A percentile compares a stretch with the other conserved stretches of the same genome.
These are phyloP conservation scores for Leptoxyphium fumago DNA, from an alignment of 2,329 filamentous ascomycete genomes.

Conservation along the genomic window DNA sequence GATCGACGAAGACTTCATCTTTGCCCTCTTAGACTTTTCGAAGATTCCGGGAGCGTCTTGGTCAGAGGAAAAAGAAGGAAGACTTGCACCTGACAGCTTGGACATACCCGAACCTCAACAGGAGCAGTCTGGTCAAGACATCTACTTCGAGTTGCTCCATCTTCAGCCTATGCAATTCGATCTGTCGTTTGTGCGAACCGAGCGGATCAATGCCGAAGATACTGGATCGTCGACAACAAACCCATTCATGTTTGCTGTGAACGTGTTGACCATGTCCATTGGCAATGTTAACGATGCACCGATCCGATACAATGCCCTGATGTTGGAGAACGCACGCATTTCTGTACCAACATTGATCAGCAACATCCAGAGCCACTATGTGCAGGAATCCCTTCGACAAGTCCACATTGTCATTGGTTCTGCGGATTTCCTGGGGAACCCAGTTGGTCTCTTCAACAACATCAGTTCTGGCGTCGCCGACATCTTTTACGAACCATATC, in stretches of 20 bases:
- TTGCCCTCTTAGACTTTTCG: constrained; percentile 84
- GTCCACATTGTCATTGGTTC: constrained; percentile 95
- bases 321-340: constrained; percentile 88
- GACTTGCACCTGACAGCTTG: constrained; percentile 74
- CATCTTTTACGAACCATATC: constrained; percentile 98
- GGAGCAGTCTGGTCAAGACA: constrained; percentile 73
- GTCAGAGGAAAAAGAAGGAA: constrained; percentile 69
- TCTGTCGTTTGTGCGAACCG: constrained; percentile 90
- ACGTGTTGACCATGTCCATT: constrained; percentile 97
- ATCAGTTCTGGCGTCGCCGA: constrained; percentile 93
- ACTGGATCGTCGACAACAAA: constrained; percentile 72
- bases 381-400: constrained; percentile 88
- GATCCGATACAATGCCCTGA: constrained; percentile 78
- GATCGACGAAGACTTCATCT: constrained; percentile 95
- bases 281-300: constrained; percentile 98
- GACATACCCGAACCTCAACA: constrained; percentile 86
- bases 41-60: constrained; percentile 84
- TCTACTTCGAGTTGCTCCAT: constrained; percentile 95
- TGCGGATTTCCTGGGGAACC: constrained; percentile 93
- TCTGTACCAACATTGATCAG: constrained; percentile 70
- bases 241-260: constrained; percentile 96
- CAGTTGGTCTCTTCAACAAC: constrained; percentile 94
- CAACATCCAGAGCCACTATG: constrained; percentile 88
- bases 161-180: constrained; percentile 97
- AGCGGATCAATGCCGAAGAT: constrained; percentile 90